Evolutionary conservation across 1,284 basidiomycete species (phyloP), one percentile per base, ranked within the genome.

Genomic region (Xerocomus amazonicus): DNA sequence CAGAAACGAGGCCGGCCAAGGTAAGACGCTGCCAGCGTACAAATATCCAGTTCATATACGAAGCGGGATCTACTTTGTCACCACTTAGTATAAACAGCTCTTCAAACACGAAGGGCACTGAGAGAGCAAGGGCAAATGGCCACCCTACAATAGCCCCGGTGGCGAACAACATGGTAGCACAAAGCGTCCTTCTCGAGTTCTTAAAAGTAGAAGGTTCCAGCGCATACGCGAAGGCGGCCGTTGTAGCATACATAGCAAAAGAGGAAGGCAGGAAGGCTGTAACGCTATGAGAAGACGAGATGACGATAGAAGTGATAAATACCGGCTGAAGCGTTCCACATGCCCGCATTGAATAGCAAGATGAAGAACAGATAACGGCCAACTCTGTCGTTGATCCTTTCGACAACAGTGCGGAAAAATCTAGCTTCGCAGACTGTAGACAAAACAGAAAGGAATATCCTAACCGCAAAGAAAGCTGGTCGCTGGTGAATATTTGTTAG

Each of bases 321-420:
- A 92, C 93, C 83, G 37, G 86, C 76, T 38, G 92, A 81, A 6
- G 95, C 90, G 57, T 84, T 90, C 87, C 90, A 97, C 88, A 98
- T 92, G 51, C 94, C 97, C 9, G 95, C 87, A 59, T 84, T 94
- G 60, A 87, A 82, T 35, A 92, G 67, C 51, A 96, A 74, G 64
- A 90, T 82, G 69, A 95, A 88, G 63, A 99, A 82, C 46, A 92
- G 74, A 69, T 99, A 99, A 19, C 95, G 83, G 3, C 91, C 96
- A 17, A 94, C 90, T 41, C 92, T 79, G 56, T 92, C 85, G 64
- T 93, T 95, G 64, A 99, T 78, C 53, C 82, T 82, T 45, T 89
- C 84, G 19, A 83, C 86, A 12, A 97, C 86, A 3, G 86, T 75
- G 48, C 90, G 81, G 70, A 90, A 97, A 60, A 99, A 83, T 44